phyloP scores from a whole-genome alignment of 805 yeast genomes.

The Ascoidea tarda region DNA sequence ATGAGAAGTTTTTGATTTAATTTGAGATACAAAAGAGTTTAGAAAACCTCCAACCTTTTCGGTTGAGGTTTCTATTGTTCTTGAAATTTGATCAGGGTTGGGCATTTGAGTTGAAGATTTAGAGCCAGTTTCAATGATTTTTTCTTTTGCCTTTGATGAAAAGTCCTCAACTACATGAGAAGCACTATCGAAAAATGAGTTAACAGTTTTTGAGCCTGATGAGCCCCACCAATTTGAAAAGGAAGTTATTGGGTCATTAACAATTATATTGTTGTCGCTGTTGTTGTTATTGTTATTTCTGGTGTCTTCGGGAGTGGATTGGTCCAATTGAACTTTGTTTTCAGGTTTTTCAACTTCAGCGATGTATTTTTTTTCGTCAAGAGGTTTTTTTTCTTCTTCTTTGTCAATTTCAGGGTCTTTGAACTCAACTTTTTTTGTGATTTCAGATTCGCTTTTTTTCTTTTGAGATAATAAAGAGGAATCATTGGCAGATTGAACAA shows the following conservation, averaged over 20 bases:
- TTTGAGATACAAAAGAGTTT: conserved; percentile 6
- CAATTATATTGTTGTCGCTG: conserved; percentile 14
- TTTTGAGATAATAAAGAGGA: not conserved
- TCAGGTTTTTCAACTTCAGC: not conserved
- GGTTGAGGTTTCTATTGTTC: conserved; percentile 1
- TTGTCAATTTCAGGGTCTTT: not conserved
- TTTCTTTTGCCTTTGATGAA: not conserved
- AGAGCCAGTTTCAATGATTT: no score
- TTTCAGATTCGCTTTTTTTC: not conserved
- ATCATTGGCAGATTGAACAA: not conserved
- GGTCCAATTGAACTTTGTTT: not conserved
- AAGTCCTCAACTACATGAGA: conserved; percentile 20
- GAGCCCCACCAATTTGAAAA: conserved; percentile 65
- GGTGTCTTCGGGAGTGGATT: not conserved
- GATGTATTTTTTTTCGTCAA: conserved; percentile 12
- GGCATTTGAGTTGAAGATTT: conserved; percentile 6
- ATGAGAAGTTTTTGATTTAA: conserved; percentile 2
- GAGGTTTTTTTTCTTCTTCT: conserved; percentile 11
- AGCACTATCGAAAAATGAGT: conserved; percentile 57
- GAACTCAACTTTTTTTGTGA: not conserved
- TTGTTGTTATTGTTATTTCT: conserved; percentile 13
- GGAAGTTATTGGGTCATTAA: conserved; percentile 48
- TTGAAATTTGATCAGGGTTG: conserved; percentile 1
- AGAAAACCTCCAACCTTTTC: conserved; percentile 7
- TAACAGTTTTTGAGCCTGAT: conserved; percentile 52